Evolutionary conservation across 805 yeast species (phyloP).

Genomic region (Candida insectalens): DNA sequence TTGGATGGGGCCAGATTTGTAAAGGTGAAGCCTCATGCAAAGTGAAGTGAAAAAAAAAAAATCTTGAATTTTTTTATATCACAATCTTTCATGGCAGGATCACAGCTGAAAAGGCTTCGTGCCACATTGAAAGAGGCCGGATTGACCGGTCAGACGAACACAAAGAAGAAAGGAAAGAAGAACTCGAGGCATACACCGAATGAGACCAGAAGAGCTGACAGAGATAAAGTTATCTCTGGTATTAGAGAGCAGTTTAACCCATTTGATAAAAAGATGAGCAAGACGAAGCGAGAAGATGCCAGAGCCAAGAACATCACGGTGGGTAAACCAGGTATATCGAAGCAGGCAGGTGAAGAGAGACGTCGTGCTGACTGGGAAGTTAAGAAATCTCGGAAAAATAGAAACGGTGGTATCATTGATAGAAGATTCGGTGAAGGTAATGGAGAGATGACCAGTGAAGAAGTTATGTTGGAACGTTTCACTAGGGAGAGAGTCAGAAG

Average conservation of each 20-base stretch:
- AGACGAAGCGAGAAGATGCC: conserved; percentile 48
- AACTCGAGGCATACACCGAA: conserved; percentile 41
- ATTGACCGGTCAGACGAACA: conserved; percentile 76
- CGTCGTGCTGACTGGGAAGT: conserved; percentile 56
- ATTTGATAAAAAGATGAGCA: conserved; percentile 68
- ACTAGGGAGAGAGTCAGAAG: conserved; percentile 65
- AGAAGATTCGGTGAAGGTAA: conserved; percentile 89
- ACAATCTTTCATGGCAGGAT: conserved; percentile 31
- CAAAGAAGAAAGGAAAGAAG: conserved; percentile 44
- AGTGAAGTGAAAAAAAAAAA: neutral
- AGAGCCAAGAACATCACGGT: conserved; percentile 37
- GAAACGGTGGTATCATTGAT: conserved; percentile 72
- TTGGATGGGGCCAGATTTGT: neutral
- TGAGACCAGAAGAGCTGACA: conserved; percentile 64
- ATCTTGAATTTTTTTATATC: neutral
- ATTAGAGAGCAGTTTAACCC: conserved; percentile 85
- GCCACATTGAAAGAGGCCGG: conserved; percentile 72
- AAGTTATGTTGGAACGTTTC: conserved; percentile 91
- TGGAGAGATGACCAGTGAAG: conserved; percentile 65
- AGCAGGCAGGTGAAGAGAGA: conserved; percentile 58
- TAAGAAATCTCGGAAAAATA: conserved; percentile 53
- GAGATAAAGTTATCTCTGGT: conserved; percentile 39
- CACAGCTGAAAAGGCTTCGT: conserved; percentile 77
- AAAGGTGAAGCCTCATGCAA: no score
- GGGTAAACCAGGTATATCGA: conserved; percentile 62